A percentile compares a stretch with the other conserved stretches of the same genome.
Conservation (phyloP, 1,284 basidiomycete genomes). For the Melampsora americana region DNA sequence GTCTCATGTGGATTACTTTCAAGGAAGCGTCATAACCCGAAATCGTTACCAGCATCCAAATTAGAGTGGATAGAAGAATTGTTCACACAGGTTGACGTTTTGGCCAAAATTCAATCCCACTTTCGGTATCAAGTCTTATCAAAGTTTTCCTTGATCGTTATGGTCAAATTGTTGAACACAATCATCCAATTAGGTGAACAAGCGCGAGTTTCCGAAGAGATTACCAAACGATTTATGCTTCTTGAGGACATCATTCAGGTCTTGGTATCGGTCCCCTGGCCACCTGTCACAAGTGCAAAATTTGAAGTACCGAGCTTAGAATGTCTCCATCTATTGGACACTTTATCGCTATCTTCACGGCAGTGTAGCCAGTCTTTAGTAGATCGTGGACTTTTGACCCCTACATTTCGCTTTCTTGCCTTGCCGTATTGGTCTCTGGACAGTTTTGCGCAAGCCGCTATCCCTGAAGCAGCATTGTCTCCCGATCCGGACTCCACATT, state of each 20-base stretch:
- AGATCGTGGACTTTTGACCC: slow-evolving; percentile 36
- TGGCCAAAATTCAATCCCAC: slow-evolving; percentile 28
- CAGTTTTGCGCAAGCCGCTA: neutral
- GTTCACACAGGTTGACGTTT: slow-evolving; percentile 19
- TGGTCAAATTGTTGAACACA: slow-evolving; percentile 24
- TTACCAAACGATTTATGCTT: slow-evolving; percentile 21
- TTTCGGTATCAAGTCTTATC: slow-evolving; percentile 33
- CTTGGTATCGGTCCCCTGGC: slow-evolving; percentile 40
- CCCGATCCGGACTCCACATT: neutral
- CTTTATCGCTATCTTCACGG: slow-evolving; percentile 28
- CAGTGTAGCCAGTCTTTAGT: slow-evolving; percentile 34
- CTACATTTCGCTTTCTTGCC: slow-evolving; percentile 36
- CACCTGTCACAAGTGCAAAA: neutral
- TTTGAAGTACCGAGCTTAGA: slow-evolving; percentile 16
- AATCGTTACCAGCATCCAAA: slow-evolving; percentile 12
- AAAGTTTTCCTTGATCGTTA: slow-evolving; percentile 6
- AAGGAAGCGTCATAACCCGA: slow-evolving; percentile 5
- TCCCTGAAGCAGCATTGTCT: neutral
- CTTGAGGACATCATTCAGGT: slow-evolving; percentile 34
- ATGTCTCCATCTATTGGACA: slow-evolving; percentile 23
- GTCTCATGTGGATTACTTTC: slow-evolving; percentile 1
- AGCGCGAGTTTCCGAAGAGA: slow-evolving; percentile 34
- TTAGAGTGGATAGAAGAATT: slow-evolving; percentile 37
- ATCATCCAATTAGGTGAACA: slow-evolving; percentile 25
- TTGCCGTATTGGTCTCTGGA: slow-evolving; percentile 37